Percentiles rank a stretch among this genome's conserved stretches.
Evolutionary conservation across 73 alveolate species (phyloP).

Genomic region (Tetrahymena borealis): DNA sequence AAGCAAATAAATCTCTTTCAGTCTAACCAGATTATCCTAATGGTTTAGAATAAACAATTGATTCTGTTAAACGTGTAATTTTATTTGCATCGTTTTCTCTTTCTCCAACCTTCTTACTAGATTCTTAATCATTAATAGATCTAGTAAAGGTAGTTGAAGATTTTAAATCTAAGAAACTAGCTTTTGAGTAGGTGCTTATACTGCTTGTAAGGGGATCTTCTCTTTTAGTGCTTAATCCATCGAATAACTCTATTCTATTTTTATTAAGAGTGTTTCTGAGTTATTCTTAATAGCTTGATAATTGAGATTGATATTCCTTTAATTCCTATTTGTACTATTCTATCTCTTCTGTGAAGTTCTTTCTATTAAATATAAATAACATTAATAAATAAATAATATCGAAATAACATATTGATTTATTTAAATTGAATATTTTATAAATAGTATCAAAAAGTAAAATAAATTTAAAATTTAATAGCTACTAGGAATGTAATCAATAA

Average conservation of each 20-base stretch:
- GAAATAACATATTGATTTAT: too few relatives aligned
- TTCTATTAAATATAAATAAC: background rate
- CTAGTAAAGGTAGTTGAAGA: background rate
- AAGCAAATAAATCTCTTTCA: background rate
- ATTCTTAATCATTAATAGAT: background rate
- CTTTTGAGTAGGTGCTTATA: background rate
- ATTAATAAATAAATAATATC: background rate
- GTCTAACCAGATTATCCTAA: background rate
- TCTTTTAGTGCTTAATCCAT: background rate
- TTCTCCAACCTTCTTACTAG: background rate
- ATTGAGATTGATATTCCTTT: background rate
- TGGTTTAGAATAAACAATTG: background rate
- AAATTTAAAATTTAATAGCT: too few relatives aligned
- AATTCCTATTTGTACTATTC: background rate
- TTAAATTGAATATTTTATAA: too few relatives aligned
- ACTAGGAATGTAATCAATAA: too few relatives aligned
- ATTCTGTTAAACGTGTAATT: background rate
- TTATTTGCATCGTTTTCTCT: background rate
- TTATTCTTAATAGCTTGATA: background rate
- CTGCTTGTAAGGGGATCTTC: background rate
- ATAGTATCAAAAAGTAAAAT: too few relatives aligned
- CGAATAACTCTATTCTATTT: background rate
- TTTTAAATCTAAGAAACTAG: background rate
- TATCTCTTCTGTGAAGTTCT: background rate
- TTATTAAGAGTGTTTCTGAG: background rate